phyloP scores from a whole-genome alignment of 192 early-diverging fungal species.

The Coemansia sp. region DNA sequence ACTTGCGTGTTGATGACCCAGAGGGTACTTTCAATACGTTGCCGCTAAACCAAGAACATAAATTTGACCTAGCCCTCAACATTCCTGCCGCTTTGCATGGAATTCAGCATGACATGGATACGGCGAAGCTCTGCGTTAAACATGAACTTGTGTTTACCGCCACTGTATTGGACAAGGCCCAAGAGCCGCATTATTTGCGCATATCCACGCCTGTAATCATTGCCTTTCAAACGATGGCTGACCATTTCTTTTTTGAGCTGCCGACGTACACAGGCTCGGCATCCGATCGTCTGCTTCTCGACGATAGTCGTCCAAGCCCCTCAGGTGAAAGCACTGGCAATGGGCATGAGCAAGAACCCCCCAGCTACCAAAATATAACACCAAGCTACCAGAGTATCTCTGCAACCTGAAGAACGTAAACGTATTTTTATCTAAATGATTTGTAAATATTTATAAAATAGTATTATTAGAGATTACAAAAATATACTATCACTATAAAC shows the following conservation, averaged over 20 bases:
- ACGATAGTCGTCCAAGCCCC: too few species aligned
- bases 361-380: not conserved
- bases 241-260: conserved; percentile 16
- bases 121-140: conserved; percentile 11
- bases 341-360: too few species aligned
- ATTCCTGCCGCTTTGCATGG: conserved; percentile 22
- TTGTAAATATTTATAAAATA: not conserved
- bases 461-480: not conserved
- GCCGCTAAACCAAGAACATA: conserved; percentile 22
- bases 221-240: conserved; percentile 17
- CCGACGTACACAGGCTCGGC: conserved; percentile 19
- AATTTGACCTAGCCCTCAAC: conserved; percentile 19
- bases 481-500: not conserved
- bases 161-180: conserved; percentile 24
- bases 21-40: conserved; percentile 1
- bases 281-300: conserved; percentile 24
- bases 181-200: conserved; percentile 22
- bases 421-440: too few species aligned
- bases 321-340: too few species aligned
- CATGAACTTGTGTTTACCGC: conserved; percentile 41
- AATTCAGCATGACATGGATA: conserved; percentile 37
- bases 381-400: not conserved
- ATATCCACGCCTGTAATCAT: conserved; percentile 20
- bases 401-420: not conserved
- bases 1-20: not conserved